Conservation (phyloP, 2,329 filamentous ascomycete genomes). For the Knufia fluminis region DNA sequence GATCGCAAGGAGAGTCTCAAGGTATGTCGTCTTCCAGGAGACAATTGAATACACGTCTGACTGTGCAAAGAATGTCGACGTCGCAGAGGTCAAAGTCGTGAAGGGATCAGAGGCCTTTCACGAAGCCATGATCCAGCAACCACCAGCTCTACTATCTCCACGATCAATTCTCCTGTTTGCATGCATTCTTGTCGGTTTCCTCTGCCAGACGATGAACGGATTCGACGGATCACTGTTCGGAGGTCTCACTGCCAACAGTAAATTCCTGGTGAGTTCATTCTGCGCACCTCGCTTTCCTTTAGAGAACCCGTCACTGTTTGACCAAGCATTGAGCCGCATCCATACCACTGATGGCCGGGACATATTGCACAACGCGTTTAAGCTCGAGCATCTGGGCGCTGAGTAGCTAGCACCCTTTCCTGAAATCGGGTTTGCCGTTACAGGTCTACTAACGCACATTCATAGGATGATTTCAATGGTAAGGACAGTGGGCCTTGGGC, state of each 20-base stretch:
- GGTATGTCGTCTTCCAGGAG: not conserved
- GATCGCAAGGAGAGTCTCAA: not conserved
- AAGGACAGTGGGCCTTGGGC: constrained; percentile 35
- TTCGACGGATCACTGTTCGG: constrained; percentile 51
- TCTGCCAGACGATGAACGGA: constrained; percentile 47
- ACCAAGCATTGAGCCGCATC: no score
- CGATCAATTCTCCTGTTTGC: constrained; percentile 18
- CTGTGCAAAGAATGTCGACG: not conserved
- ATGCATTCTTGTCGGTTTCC: constrained; percentile 28
- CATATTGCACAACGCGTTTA: no score
- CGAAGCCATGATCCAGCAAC: constrained; percentile 47
- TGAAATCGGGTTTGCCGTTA: no score
- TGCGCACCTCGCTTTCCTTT: no score
- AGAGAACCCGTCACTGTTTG: no score
- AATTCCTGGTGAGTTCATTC: no score
- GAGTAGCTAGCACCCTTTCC: no score
- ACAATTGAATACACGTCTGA: not conserved
- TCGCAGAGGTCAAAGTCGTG: constrained; percentile 34
- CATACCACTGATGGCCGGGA: no score
- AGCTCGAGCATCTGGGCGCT: no score
- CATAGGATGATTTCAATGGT: constrained; percentile 36
- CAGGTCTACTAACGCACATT: no score
- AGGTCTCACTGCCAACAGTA: constrained; percentile 40
- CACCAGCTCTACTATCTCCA: constrained; percentile 18
- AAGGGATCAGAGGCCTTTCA: constrained; percentile 46